phyloP scores from a whole-genome alignment of 2,329 filamentous ascomycete species.

The Penicillium sp. region DNA sequence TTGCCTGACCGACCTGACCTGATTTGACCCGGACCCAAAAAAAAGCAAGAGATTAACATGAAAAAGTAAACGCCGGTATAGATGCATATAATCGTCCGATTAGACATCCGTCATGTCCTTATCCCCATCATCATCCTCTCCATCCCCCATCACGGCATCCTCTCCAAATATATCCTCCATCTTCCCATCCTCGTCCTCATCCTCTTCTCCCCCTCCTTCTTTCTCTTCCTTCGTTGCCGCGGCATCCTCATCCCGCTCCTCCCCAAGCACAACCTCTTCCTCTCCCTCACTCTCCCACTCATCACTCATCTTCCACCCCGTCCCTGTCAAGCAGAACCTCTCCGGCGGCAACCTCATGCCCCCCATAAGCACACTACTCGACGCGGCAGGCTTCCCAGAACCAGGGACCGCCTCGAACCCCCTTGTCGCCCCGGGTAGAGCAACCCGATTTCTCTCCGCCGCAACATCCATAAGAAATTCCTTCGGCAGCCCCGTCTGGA shows the following conservation, averaged over 20 bases:
- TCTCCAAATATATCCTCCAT: conserved; percentile 56
- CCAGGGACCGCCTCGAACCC: conserved; percentile 45
- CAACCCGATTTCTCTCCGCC: conserved; percentile 58
- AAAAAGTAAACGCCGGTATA: conserved; percentile 6
- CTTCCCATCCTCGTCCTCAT: conserved; percentile 52
- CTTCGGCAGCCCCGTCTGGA: conserved; percentile 63
- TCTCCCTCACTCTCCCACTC: conserved; percentile 63
- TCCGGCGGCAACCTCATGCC: conserved; percentile 66
- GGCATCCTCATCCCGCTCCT: conserved; percentile 29
- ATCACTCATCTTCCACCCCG: conserved; percentile 61
- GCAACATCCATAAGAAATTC: conserved; percentile 66
- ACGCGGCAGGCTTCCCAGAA: conserved; percentile 27
- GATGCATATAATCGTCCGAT: conserved; percentile 7
- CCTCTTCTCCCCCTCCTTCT: conserved; percentile 41
- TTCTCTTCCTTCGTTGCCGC: conserved; percentile 31
- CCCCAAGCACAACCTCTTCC: conserved; percentile 42
- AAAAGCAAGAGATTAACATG: conserved; percentile 4
- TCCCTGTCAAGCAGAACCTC: conserved; percentile 64
- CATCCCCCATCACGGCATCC: conserved; percentile 44
- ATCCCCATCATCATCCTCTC: conserved; percentile 41
- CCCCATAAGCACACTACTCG: conserved; percentile 48
- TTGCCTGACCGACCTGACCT: background rate
- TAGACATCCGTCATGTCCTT: conserved; percentile 51
- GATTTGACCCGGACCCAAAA: background rate
- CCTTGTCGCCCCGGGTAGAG: conserved; percentile 59